Conservation (phyloP, 257 asterid genomes). For the Coffea eugenioides region DNA sequence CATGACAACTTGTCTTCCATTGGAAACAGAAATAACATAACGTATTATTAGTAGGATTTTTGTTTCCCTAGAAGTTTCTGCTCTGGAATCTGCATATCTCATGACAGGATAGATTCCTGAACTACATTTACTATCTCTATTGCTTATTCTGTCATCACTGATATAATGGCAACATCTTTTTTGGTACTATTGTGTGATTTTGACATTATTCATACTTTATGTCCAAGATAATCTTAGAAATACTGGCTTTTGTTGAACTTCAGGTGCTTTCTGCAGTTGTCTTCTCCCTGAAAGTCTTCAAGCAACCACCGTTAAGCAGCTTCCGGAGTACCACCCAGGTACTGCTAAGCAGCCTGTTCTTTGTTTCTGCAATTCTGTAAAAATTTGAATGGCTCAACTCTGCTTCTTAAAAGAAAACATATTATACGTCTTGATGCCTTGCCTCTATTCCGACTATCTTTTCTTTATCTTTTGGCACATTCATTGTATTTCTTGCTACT, state of each 20-base stretch:
- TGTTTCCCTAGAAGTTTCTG: background rate
- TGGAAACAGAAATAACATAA: background rate
- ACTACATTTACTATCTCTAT: background rate
- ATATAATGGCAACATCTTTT: background rate
- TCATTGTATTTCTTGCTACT: background rate
- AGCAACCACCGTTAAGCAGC: slow-evolving; percentile 50
- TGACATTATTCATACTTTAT: background rate
- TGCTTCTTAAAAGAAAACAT: background rate
- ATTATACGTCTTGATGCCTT: background rate
- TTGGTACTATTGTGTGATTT: background rate
- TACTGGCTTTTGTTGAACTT: slow-evolving; percentile 8
- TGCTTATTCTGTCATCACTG: background rate
- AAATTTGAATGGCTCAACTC: background rate
- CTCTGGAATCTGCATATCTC: background rate
- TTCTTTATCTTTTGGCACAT: background rate
- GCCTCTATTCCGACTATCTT: too few species aligned
- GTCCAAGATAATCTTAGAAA: background rate
- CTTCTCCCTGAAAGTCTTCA: slow-evolving; percentile 57
- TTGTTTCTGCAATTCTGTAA: background rate
- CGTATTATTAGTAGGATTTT: background rate
- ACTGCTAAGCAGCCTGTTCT: slow-evolving; percentile 29
- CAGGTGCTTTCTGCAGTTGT: slow-evolving; percentile 58
- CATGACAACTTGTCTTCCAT: background rate
- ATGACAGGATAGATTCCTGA: background rate
- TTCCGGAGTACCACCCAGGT: slow-evolving; percentile 46